Conservation (phyloP, 192 early-diverging fungal species). For the Coemansia sp. region DNA sequence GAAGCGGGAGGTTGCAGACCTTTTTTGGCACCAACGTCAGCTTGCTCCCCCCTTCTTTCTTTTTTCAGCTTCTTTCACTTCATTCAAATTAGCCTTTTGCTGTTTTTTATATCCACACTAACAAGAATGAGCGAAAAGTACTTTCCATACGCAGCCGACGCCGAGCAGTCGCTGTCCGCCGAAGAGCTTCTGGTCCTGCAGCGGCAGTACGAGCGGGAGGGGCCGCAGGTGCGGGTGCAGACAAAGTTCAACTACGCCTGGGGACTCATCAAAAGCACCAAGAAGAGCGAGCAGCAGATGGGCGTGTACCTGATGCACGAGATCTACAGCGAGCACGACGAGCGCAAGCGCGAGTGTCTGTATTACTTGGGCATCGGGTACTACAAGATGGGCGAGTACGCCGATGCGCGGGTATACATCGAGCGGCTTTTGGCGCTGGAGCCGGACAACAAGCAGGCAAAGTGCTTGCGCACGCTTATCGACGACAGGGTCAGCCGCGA, state of each 20-base stretch:
- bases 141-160: constrained; percentile 48
- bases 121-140: constrained; percentile 23
- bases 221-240: constrained; percentile 68
- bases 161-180: constrained; percentile 32
- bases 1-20: too few relatives aligned
- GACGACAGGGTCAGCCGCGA: constrained; percentile 80
- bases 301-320: constrained; percentile 79
- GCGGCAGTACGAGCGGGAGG: constrained; percentile 69
- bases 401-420: constrained; percentile 75
- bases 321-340: constrained; percentile 78
- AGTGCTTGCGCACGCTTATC: constrained; percentile 67
- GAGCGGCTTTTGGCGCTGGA: constrained; percentile 80
- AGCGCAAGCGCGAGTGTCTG: constrained; percentile 87
- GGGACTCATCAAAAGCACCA: constrained; percentile 75
- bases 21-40: too few relatives aligned
- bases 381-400: constrained; percentile 87
- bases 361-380: constrained; percentile 92
- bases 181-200: constrained; percentile 58
- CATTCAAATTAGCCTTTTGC: neutral
- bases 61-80: constrained; percentile 5
- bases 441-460: constrained; percentile 79
- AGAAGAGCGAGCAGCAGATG: constrained; percentile 63
- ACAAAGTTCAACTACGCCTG: constrained; percentile 98
- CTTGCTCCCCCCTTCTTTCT: neutral
- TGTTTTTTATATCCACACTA: neutral